Base-by-base conservation (phyloP, 202 grass and related monocot genomes). In the Brachypodium distachyon region DNA sequence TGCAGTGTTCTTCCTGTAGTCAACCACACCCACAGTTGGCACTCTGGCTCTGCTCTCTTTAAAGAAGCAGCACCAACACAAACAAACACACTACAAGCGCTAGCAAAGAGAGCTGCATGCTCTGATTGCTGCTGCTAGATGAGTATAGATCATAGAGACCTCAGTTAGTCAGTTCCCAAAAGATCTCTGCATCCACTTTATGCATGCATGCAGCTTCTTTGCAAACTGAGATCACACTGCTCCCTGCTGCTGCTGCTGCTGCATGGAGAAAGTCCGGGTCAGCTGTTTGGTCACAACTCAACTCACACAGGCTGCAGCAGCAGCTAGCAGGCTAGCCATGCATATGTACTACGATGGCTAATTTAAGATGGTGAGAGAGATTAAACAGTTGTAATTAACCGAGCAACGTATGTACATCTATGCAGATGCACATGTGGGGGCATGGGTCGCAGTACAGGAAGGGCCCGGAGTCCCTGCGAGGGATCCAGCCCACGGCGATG, bases 371-470 rank as follows among this genome's bases (percentile, higher is more conserved):
- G n/a, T n/a, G n/a, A n/a, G n/a, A n/a, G n/a, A n/a, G n/a, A n/a
- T n/a, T n/a, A n/a, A n/a, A n/a, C n/a, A n/a, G n/a, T n/a, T n/a
- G n/a, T n/a, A n/a, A n/a, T n/a, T n/a, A n/a, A n/a, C n/a, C n/a
- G n/a, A n/a, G n/a, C n/a, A n/a, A n/a, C n/a, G n/a, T n/a, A n/a
- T n/a, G 17, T 36, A 12, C n/a, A 46, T 67, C 28, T n/a, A n/a
- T 82, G 64, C 82, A 99, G 96, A 99, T 99, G 96, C 96, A 99
- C 38, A 99, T 99, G 96, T 99, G 96, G 96, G 96, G 96, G 6
- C 96, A 99, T 57, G 96, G 96, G 47, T 99, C 96, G 16, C 96
- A 99, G 78, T 99, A 99, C 77, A 73, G 96, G 76, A 92, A 87
- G 73, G 96, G 96, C 0, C 96, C 96, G 0, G 96, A 98, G 80